Conservation (phyloP, 257 asterid genomes). For the Solanum lycopersicoides region DNA sequence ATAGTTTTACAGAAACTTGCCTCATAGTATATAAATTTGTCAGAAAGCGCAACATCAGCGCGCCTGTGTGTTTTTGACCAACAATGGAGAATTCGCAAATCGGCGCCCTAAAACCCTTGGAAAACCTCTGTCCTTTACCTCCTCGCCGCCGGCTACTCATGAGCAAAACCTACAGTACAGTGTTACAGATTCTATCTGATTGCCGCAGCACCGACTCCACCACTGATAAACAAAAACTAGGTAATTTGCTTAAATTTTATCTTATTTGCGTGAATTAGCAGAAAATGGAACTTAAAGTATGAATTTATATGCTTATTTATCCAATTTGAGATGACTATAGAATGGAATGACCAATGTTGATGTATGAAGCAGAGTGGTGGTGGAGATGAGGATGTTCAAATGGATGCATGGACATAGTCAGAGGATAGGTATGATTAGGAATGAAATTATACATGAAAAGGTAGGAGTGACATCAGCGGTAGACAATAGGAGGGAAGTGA, state of each 20-base stretch:
- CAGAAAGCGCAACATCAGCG: background rate
- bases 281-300: background rate
- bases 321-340: background rate
- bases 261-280: background rate
- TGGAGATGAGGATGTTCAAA: background rate
- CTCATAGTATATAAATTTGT: background rate
- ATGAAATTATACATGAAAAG: background rate
- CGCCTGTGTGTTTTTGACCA: background rate
- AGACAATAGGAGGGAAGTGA: background rate
- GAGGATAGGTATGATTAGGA: background rate
- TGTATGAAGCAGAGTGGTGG: background rate
- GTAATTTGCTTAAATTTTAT: constrained; percentile 14
- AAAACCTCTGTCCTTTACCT: constrained; percentile 3
- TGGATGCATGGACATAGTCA: background rate
- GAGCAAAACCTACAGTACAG: constrained; percentile 45
- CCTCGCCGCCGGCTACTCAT: constrained; percentile 43
- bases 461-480: background rate
- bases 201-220: constrained; percentile 7
- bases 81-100: constrained; percentile 30
- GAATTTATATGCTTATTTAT: background rate
- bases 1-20: background rate
- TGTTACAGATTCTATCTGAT: constrained; percentile 30
- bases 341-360: background rate
- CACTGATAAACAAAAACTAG: constrained; percentile 16
- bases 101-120: constrained; percentile 19